Conservation (phyloP, 202 grass and related monocot species). For the Zoysia matrella region DNA sequence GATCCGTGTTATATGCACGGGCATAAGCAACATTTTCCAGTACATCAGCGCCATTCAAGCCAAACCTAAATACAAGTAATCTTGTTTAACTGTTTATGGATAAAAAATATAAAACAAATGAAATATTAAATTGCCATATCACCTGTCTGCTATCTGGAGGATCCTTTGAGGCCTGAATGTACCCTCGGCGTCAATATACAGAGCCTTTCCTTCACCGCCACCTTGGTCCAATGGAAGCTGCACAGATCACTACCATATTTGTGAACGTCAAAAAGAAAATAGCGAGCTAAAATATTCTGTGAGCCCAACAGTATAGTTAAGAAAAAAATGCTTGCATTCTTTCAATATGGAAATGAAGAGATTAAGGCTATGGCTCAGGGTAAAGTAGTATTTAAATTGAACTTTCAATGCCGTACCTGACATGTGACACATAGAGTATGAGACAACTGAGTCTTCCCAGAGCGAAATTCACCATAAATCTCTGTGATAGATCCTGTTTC, state of each 20-base stretch:
- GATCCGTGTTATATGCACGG: conserved; percentile 95
- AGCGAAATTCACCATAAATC: conserved; percentile 93
- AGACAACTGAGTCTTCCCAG: conserved; percentile 85
- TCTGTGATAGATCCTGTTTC: conserved; percentile 98
- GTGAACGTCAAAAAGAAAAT: not conserved
- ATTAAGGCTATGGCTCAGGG: not conserved
- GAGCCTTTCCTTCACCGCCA: conserved; percentile 33
- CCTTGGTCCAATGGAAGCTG: conserved; percentile 90
- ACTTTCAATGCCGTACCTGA: conserved; percentile 60
- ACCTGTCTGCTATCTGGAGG: conserved; percentile 95
- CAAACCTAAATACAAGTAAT: conserved; percentile 63
- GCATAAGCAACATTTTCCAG: conserved; percentile 98
- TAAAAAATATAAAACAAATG: not conserved
- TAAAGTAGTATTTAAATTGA: conserved; percentile 16
- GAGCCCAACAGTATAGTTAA: not conserved
- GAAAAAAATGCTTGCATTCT: not conserved
- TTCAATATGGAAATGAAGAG: not conserved
- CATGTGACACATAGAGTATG: conserved; percentile 97
- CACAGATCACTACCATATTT: conserved; percentile 38
- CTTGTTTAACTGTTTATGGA: not conserved
- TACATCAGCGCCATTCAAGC: conserved; percentile 93
- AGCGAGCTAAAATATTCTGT: not conserved
- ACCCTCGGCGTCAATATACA: conserved; percentile 95
- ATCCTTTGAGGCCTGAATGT: conserved; percentile 92
- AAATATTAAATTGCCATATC: conserved; percentile 5